Percentiles rank a stretch among this genome's conserved stretches.
Evolutionary conservation across 169 alveolate species (phyloP).

Genomic region (Eimeria falciformis): DNA sequence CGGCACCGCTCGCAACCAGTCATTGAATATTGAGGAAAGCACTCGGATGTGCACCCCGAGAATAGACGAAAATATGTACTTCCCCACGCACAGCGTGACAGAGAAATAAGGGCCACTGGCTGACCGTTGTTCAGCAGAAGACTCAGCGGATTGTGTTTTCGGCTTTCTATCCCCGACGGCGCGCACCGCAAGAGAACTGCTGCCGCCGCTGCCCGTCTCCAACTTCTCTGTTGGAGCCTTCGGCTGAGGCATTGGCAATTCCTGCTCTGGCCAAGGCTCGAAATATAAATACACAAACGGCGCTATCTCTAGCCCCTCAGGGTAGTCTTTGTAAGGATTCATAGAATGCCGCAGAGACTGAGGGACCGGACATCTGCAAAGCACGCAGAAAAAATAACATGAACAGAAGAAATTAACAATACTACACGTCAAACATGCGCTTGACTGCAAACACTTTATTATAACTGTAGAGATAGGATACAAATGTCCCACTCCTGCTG

Average conservation of each 20-base stretch:
- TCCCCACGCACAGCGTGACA: constrained; percentile 53
- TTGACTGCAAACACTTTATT: no score
- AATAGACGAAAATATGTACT: constrained; percentile 19
- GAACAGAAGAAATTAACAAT: not conserved
- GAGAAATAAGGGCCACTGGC: constrained; percentile 22
- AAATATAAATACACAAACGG: constrained; percentile 31
- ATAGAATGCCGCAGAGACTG: constrained; percentile 9
- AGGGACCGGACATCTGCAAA: constrained; percentile 62
- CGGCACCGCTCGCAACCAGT: constrained; percentile 27
- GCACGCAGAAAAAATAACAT: not conserved
- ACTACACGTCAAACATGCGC: no score
- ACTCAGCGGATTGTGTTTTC: not conserved
- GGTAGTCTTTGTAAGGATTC: constrained; percentile 36
- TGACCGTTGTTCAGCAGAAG: not conserved
- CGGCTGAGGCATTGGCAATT: constrained; percentile 32
- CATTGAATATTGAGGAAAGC: constrained; percentile 1
- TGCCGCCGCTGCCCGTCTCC: not conserved
- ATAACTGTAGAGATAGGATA: no score
- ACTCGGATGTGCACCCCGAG: constrained; percentile 15
- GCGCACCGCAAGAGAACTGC: not conserved
- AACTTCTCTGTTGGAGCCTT: not conserved
- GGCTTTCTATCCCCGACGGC: not conserved
- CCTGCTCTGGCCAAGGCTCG: constrained; percentile 54
- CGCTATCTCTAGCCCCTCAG: constrained; percentile 58
- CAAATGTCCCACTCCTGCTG: no score